Evolutionary conservation across 495 filamentous ascomycete genomes (phyloP).

Genomic region (Cairneyella variabilis): DNA sequence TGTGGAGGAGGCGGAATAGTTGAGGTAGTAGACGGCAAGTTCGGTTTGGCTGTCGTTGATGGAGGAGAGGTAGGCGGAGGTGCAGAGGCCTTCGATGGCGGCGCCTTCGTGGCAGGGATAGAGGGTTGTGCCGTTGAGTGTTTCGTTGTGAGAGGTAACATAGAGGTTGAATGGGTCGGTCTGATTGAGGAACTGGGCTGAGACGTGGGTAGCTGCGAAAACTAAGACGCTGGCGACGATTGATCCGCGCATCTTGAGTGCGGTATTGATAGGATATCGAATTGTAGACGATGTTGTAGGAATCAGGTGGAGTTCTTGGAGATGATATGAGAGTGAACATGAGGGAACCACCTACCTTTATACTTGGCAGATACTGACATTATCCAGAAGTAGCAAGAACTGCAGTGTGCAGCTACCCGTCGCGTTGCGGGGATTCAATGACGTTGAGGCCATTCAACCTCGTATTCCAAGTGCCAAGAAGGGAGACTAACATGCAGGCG

Average conservation of each 20-base stretch:
- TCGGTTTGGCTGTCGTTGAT: constrained; percentile 36
- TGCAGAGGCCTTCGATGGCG: constrained; percentile 49
- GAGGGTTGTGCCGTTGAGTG: constrained; percentile 34
- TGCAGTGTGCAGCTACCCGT: background rate
- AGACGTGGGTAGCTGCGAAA: constrained; percentile 26
- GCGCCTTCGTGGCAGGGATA: constrained; percentile 53
- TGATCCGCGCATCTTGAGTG: constrained; percentile 29
- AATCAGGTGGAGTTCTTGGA: background rate
- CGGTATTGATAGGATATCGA: background rate
- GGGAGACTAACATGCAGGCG: background rate
- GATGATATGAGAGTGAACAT: background rate
- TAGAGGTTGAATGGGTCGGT: constrained; percentile 39
- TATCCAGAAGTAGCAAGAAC: background rate
- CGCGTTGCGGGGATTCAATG: background rate
- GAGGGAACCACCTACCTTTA: too few species aligned
- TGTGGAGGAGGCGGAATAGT: constrained; percentile 18
- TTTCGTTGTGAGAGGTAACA: constrained; percentile 24
- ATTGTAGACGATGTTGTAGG: background rate
- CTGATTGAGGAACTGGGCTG: constrained; percentile 35
- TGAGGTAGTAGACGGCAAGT: constrained; percentile 36
- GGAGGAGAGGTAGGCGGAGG: constrained; percentile 19
- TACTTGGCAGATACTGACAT: too few species aligned
- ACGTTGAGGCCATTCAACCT: background rate
- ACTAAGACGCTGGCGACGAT: constrained; percentile 26
- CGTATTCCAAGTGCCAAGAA: background rate